These are phyloP conservation scores for Singerocomus rubriflavus DNA, from an alignment of 1,284 basidiomycete genomes.

Conservation along the genomic window DNA sequence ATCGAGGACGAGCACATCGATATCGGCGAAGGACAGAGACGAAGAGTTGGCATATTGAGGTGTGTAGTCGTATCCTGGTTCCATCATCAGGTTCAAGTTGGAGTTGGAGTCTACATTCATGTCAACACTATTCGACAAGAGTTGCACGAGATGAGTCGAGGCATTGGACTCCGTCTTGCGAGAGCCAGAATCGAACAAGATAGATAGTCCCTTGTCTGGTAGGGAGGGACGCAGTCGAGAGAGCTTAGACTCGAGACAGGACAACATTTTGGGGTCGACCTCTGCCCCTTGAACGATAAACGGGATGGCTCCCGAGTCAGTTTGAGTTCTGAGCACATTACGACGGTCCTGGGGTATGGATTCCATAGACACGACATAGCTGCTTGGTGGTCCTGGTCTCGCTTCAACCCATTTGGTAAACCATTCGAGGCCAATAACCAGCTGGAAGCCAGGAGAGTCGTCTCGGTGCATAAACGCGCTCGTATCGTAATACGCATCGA, in stretches of 20 bases:
- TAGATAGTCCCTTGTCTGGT: conserved; percentile 9
- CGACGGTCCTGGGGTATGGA: neutral
- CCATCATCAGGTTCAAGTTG: conserved; percentile 4
- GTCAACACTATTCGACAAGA: conserved; percentile 15
- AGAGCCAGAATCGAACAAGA: conserved; percentile 9
- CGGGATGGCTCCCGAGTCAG: neutral
- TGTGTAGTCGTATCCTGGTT: conserved; percentile 12
- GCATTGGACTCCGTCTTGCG: neutral
- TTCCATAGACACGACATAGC: conserved; percentile 15
- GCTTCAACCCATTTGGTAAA: conserved; percentile 21
- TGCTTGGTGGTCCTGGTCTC: conserved; percentile 7
- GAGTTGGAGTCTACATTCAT: neutral
- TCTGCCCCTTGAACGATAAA: conserved; percentile 8
- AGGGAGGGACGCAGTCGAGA: conserved; percentile 21
- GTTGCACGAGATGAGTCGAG: conserved; percentile 7
- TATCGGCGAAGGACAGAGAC: conserved; percentile 4
- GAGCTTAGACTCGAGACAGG: conserved; percentile 34
- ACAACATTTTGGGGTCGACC: conserved; percentile 21
- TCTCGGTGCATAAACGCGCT: neutral
- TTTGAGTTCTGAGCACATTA: neutral
- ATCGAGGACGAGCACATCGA: conserved; percentile 43
- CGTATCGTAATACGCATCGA: conserved; percentile 45
- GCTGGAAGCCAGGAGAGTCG: neutral
- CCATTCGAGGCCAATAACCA: conserved; percentile 7
- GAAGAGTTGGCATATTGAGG: conserved; percentile 19